Evolutionary conservation across 176 grass and related monocot genomes (phyloP), one percentile per base, ranked within the genome.

Genomic region (Saccharum officinarum): DNA sequence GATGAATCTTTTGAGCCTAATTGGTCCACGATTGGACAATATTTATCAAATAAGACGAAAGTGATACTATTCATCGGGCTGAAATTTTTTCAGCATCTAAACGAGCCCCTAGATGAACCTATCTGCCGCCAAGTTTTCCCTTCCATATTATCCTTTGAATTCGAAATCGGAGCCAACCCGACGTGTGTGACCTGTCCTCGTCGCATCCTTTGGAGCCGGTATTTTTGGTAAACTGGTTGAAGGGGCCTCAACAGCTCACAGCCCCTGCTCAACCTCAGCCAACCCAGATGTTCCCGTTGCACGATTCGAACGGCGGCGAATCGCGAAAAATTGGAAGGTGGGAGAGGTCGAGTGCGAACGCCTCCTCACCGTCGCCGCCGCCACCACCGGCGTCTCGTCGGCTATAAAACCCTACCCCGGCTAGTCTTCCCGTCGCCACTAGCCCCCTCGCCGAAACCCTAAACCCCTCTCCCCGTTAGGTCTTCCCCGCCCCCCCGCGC

Each of bases 381-480:
- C 65, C 34, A 25, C 60, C 23, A 14, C 80, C 67, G 55, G 14
- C 67, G 20, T 10, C 34, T 71, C 49, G 7, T 30, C 61, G 26
- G 18, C 78, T 69, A 52, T 36, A 63, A 57, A 86, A 70, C 65
- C 57, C 15, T 28, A 20, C 31, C 31, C 66, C 33, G 10, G 15
- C 50, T 34, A 11, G 30, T 46, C 63, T 57, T 78, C 78, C 55
- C 45, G 20, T 12, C 67, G 8, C 49, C 69, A 23, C 82, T 47
- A 12, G 7, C 6, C 34, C 46, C 49, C 55, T 71, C 64, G 33
- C 79, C 74, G 77, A 88, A 88, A 91, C 78, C 81, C 86, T 91
- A 87, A 77, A 46, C 57, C 4, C 25, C 16, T 16, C 65, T 49
- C 46, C 81, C 54, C 49, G 26, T 13, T 16, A 47, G 75, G 83